A percentile compares a stretch with the other conserved stretches of the same genome.
phyloP scores from a whole-genome alignment of 2,329 filamentous ascomycete species.

The Monascus ruber region DNA sequence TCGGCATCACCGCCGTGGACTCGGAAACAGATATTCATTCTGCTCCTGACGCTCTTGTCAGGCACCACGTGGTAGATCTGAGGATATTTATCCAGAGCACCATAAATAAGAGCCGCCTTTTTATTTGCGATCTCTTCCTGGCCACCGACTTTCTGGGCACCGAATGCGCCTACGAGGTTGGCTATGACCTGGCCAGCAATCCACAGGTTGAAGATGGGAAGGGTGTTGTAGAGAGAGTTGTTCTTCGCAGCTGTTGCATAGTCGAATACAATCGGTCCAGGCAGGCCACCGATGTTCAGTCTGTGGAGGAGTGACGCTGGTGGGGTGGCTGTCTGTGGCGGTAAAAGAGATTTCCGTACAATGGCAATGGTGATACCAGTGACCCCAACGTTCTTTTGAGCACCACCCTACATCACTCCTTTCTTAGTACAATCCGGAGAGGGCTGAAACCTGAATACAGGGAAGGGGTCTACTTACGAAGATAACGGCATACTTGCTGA shows the following conservation, averaged over 20 bases:
- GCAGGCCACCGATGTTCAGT: slow-evolving; percentile 57
- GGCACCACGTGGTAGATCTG: slow-evolving; percentile 70
- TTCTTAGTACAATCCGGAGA: slow-evolving; percentile 5
- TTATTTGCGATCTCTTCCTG: slow-evolving; percentile 62
- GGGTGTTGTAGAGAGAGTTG: slow-evolving; percentile 90
- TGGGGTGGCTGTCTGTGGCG: slow-evolving; percentile 55
- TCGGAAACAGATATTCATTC: slow-evolving; percentile 95
- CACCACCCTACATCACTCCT: slow-evolving; percentile 43
- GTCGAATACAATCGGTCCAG: slow-evolving; percentile 60
- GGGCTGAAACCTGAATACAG: neutral
- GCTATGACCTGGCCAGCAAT: slow-evolving; percentile 82
- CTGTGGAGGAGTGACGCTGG: slow-evolving; percentile 58
- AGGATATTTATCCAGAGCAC: slow-evolving; percentile 60
- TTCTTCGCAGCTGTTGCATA: slow-evolving; percentile 83
- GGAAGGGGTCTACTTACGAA: slow-evolving; percentile 49
- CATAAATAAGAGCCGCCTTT: slow-evolving; percentile 70
- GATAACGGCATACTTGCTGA: slow-evolving; percentile 68
- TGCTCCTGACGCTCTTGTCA: slow-evolving; percentile 60
- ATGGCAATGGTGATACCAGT: slow-evolving; percentile 81
- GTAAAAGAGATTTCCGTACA: slow-evolving; percentile 68
- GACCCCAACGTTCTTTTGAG: slow-evolving; percentile 86
- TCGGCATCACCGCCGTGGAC: slow-evolving; percentile 54
- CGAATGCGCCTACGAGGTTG: slow-evolving; percentile 54
- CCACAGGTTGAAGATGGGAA: slow-evolving; percentile 90
- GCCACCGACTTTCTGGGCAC: slow-evolving; percentile 57